These are phyloP conservation scores for Piper longum DNA, from an alignment of 164 flowering plant genomes.

Conservation along the genomic window DNA sequence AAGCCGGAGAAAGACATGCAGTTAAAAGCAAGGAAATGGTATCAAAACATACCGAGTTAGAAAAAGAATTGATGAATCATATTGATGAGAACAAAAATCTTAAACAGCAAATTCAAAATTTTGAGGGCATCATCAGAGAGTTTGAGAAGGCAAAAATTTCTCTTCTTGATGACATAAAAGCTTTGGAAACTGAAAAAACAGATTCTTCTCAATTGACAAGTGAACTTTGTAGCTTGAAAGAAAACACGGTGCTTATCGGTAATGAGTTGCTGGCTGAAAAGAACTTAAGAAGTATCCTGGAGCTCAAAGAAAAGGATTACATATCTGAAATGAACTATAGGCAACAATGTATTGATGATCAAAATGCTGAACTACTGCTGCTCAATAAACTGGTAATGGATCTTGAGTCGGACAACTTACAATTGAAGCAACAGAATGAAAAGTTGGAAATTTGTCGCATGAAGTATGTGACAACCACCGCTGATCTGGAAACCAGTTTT, in stretches of 20 bases:
- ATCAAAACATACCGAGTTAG: slow-evolving; percentile 33
- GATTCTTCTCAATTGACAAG: slow-evolving; percentile 30
- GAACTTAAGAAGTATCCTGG: slow-evolving; percentile 28
- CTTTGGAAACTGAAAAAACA: slow-evolving; percentile 30
- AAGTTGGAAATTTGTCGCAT: slow-evolving; percentile 19
- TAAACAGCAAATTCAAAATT: slow-evolving; percentile 28
- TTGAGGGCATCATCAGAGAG: slow-evolving; percentile 35
- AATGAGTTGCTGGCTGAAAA: slow-evolving; percentile 40
- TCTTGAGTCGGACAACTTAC: slow-evolving; percentile 39
- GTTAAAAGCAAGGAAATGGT: slow-evolving; percentile 33
- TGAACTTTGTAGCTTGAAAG: slow-evolving; percentile 35
- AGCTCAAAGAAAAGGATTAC: slow-evolving; percentile 32
- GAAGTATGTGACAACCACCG: slow-evolving; percentile 22
- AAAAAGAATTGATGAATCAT: slow-evolving; percentile 40
- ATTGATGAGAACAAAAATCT: slow-evolving; percentile 28
- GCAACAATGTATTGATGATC: slow-evolving; percentile 23
- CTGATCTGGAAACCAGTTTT: slow-evolving; percentile 32
- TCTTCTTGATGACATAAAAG: slow-evolving; percentile 14
- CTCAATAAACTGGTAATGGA: slow-evolving; percentile 32
- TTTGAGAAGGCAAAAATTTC: slow-evolving; percentile 24
- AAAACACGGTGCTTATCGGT: slow-evolving; percentile 19
- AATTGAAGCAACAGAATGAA: slow-evolving; percentile 14
- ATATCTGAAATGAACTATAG: slow-evolving; percentile 32
- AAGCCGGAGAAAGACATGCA: slow-evolving; percentile 35
- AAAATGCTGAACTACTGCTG: slow-evolving; percentile 29